phyloP scores from a whole-genome alignment of 208 protist species.

The Wallacemonas rigidus region DNA sequence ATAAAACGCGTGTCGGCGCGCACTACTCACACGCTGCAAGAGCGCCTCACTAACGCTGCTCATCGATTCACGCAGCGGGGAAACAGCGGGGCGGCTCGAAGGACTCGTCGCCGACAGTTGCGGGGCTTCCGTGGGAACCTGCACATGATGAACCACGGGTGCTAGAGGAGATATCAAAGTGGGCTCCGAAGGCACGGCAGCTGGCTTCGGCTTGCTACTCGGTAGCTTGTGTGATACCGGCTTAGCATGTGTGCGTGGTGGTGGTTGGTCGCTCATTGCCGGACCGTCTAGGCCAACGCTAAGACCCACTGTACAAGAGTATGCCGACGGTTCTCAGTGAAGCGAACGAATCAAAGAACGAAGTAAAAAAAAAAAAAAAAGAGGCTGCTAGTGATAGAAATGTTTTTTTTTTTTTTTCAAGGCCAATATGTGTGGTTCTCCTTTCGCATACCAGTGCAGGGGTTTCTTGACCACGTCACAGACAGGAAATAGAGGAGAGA shows the following conservation, averaged over 20 bases:
- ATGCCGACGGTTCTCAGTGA: too few species aligned
- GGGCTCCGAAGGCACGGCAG: background rate
- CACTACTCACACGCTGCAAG: slow-evolving; percentile 32
- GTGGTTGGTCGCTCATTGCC: background rate
- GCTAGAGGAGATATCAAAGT: background rate
- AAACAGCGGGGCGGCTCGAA: background rate
- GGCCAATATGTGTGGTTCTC: too few species aligned
- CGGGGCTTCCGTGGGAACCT: background rate
- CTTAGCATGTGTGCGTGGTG: background rate
- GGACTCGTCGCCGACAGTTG: slow-evolving; percentile 6
- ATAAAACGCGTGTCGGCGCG: slow-evolving; percentile 41
- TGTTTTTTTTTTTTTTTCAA: too few species aligned
- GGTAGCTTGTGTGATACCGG: background rate
- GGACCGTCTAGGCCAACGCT: background rate
- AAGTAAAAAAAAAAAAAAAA: too few species aligned
- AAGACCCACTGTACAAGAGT: too few species aligned
- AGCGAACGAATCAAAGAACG: too few species aligned
- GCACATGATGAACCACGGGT: slow-evolving; percentile 1
- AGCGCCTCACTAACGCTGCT: slow-evolving; percentile 3
- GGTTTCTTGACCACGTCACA: too few species aligned
- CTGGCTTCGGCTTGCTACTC: slow-evolving; percentile 10
- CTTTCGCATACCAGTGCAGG: too few species aligned
- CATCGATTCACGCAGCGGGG: background rate
- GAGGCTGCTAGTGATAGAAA: too few species aligned
- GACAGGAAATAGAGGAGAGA: too few species aligned